Conservation (phyloP, 495 filamentous ascomycete genomes). For the Xylaria scruposa region DNA sequence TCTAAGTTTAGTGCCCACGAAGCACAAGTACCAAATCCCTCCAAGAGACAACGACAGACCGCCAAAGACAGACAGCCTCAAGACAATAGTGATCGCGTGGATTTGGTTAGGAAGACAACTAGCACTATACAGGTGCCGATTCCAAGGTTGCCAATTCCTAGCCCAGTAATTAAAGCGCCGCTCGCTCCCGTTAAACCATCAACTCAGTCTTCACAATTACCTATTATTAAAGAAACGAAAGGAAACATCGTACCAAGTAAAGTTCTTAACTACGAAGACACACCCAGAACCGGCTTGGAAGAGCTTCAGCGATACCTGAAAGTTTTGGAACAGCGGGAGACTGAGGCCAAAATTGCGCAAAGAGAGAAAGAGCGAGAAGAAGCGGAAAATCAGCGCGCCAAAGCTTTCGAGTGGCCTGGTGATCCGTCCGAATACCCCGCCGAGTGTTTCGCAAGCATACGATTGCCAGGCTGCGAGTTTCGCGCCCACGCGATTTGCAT, state of each 20-base stretch:
- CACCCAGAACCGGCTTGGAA: background rate
- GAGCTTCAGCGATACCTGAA: background rate
- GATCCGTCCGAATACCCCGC: conserved; percentile 15
- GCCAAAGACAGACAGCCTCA: background rate
- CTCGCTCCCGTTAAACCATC: background rate
- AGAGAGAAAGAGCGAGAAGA: background rate
- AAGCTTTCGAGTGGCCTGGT: conserved; percentile 6
- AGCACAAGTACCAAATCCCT: background rate
- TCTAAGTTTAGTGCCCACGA: background rate
- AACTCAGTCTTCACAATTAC: background rate
- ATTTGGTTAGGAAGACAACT: background rate
- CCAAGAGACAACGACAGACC: background rate
- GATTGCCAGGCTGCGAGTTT: conserved; percentile 11
- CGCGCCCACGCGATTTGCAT: conserved; percentile 29
- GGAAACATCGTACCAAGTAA: background rate
- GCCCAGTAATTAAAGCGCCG: background rate
- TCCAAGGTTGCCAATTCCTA: no score
- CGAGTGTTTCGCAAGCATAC: background rate
- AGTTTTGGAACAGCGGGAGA: background rate
- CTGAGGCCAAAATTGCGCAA: background rate
- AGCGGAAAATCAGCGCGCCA: background rate
- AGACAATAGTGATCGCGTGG: background rate
- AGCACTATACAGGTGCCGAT: background rate
- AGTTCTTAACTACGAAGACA: no score
- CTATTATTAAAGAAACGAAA: background rate